phyloP scores from a whole-genome alignment of 495 filamentous ascomycete species.

The Cryomyces antarcticus region DNA sequence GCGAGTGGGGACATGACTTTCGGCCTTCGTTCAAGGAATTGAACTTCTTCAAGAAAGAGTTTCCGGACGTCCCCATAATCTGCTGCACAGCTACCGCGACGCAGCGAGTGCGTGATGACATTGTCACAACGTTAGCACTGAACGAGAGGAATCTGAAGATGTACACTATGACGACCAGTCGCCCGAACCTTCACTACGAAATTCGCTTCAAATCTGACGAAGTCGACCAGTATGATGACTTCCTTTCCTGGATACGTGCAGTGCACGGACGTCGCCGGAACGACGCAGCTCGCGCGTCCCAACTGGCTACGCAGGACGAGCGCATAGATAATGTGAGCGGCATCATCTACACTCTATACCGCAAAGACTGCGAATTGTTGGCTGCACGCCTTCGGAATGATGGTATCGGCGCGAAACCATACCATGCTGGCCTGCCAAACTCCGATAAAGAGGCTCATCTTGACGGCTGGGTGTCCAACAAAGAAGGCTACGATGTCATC shows the following conservation, averaged over 20 bases:
- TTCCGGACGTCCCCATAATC: conserved; percentile 71
- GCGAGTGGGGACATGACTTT: conserved; percentile 97
- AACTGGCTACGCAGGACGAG: conserved; percentile 29
- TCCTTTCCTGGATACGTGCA: conserved; percentile 50
- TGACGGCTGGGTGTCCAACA: conserved; percentile 54
- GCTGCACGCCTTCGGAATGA: conserved; percentile 39
- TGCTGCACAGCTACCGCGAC: conserved; percentile 87
- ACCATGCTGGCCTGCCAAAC: conserved; percentile 44
- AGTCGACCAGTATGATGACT: conserved; percentile 45
- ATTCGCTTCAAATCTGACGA: conserved; percentile 64
- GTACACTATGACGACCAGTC: conserved; percentile 61
- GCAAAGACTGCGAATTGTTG: conserved; percentile 55
- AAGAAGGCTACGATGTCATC: conserved; percentile 64
- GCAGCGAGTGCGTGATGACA: conserved; percentile 52
- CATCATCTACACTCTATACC: conserved; percentile 74
- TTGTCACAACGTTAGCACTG: conserved; percentile 53
- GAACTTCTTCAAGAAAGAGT: conserved; percentile 66
- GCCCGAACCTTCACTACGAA: conserved; percentile 82
- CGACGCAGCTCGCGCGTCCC: conserved; percentile 22
- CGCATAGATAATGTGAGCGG: conserved; percentile 48
- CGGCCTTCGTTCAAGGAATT: conserved; percentile 77
- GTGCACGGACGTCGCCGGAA: conserved; percentile 43
- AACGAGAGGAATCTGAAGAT: conserved; percentile 37
- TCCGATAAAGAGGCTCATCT: conserved; percentile 43
- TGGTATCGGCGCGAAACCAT: conserved; percentile 47